Percentiles rank a stretch among this genome's conserved stretches.
Conservation (phyloP, 495 filamentous ascomycete genomes). For the Astrothelium subdiscretum region DNA sequence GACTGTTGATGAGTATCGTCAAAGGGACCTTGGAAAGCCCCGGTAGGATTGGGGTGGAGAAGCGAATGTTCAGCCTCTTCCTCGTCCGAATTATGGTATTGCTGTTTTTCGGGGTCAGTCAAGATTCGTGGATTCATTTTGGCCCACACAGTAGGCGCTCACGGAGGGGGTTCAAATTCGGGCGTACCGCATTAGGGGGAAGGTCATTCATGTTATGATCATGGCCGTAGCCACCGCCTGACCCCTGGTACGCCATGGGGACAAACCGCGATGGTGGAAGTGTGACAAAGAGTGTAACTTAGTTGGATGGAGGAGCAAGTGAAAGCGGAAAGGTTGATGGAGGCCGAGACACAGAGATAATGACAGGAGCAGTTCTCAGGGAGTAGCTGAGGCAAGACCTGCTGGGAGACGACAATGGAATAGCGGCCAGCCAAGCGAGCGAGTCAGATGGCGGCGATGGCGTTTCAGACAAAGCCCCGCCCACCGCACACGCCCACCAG, state of each 20-base stretch:
- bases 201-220: constrained; percentile 60
- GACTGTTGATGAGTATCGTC: constrained; percentile 51
- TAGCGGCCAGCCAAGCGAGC: not conserved
- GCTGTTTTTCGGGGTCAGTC: constrained; percentile 15
- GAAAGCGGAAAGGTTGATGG: not conserved
- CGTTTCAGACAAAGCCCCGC: constrained; percentile 1
- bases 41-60: constrained; percentile 50
- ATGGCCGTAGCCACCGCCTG: constrained; percentile 36
- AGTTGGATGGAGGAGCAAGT: not conserved
- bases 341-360: not conserved
- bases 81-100: constrained; percentile 58
- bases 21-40: constrained; percentile 52
- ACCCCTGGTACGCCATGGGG: constrained; percentile 13
- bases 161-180: not conserved
- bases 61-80: constrained; percentile 60
- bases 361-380: not conserved
- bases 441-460: not conserved
- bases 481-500: not conserved
- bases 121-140: not conserved
- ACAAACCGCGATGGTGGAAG: not conserved
- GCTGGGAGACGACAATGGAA: not conserved
- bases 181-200: constrained; percentile 47
- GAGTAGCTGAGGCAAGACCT: not conserved
- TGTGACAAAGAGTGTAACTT: constrained; percentile 2
- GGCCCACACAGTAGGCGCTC: not conserved